phyloP scores from a whole-genome alignment of 805 yeast species.

The Wickerhamomyces alni region DNA sequence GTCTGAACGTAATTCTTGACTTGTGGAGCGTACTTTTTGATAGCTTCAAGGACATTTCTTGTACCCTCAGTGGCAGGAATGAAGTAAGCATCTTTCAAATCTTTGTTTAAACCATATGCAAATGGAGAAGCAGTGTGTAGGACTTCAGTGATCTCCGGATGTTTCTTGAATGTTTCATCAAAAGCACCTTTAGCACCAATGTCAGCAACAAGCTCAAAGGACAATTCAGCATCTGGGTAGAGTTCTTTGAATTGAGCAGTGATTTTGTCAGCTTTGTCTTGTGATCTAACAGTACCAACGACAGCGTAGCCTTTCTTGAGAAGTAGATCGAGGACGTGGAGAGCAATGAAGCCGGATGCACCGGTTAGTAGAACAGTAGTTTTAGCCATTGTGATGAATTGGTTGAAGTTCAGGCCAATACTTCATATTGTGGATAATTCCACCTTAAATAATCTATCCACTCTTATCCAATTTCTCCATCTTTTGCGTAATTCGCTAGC shows the following conservation, averaged over 20 bases:
- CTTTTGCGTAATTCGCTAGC: no score
- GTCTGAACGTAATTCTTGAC: conserved; percentile 43
- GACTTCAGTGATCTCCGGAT: conserved; percentile 43
- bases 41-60: conserved; percentile 39
- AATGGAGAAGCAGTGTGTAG: conserved; percentile 57
- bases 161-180: conserved; percentile 35
- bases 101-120: conserved; percentile 32
- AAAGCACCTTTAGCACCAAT: conserved; percentile 37
- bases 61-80: conserved; percentile 52
- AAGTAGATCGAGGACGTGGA: conserved; percentile 32
- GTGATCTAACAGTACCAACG: conserved; percentile 36
- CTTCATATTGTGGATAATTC: no score
- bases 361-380: conserved; percentile 33
- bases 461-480: no score
- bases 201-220: conserved; percentile 40
- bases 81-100: conserved; percentile 38
- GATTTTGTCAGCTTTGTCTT: no score
- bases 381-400: no score
- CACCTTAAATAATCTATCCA: no score
- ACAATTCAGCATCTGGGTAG: conserved; percentile 15
- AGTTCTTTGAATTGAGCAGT: conserved; percentile 21
- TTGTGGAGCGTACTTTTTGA: conserved; percentile 30
- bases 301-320: conserved; percentile 32
- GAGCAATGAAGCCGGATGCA: conserved; percentile 40
- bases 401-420: no score